Percentiles rank a stretch among this genome's conserved stretches.
Evolutionary conservation across 2,329 filamentous ascomycete species (phyloP).

Genomic region (Pseudopithomyces chartarum): DNA sequence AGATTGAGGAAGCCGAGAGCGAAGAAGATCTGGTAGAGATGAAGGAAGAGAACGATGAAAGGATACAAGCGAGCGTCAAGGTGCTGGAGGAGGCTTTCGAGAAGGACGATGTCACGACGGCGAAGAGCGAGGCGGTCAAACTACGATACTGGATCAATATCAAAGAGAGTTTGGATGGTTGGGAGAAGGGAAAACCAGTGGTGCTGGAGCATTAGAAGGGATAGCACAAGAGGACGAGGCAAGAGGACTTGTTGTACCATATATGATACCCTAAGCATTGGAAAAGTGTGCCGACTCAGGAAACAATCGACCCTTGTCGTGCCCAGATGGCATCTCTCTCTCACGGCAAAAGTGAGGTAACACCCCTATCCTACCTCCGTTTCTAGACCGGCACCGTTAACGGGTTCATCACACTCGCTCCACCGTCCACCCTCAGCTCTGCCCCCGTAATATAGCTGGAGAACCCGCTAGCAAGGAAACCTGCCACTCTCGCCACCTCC

Average conservation of each 20-base stretch:
- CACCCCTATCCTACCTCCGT: not conserved
- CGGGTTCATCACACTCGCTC: constrained; percentile 52
- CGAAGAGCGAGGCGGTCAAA: constrained; percentile 73
- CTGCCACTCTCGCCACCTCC: constrained; percentile 65
- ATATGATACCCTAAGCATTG: not conserved
- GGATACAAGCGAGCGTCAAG: constrained; percentile 68
- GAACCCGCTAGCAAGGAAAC: constrained; percentile 67
- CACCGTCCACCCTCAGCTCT: constrained; percentile 67
- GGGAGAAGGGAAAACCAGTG: constrained; percentile 77
- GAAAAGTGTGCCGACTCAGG: not conserved
- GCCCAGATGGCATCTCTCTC: too few species aligned
- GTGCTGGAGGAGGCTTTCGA: constrained; percentile 69
- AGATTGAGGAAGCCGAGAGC: constrained; percentile 60
- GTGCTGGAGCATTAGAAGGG: constrained; percentile 57
- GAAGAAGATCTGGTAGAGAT: constrained; percentile 69
- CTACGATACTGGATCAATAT: constrained; percentile 93
- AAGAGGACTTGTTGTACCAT: not conserved
- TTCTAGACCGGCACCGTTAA: constrained; percentile 43
- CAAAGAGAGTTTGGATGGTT: constrained; percentile 76
- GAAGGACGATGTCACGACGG: constrained; percentile 66
- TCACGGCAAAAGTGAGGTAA: too few species aligned
- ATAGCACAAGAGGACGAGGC: not conserved
- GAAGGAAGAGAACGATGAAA: constrained; percentile 67
- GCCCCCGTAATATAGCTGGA: constrained; percentile 66
- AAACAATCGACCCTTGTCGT: too few species aligned